Conservation (phyloP, 306 rosid genomes). For the Rosa multiflora region DNA sequence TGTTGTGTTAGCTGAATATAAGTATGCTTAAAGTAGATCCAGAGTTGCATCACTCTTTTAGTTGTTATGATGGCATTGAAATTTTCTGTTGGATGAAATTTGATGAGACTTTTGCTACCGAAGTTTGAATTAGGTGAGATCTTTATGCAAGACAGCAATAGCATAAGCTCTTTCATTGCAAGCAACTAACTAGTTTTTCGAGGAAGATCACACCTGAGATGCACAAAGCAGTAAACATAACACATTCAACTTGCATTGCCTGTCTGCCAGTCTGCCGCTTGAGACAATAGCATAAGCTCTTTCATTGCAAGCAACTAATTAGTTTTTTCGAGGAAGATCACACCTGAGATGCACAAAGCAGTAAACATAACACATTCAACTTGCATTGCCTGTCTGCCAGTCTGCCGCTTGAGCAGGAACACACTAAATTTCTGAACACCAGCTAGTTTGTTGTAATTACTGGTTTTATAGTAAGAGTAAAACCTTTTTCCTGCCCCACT, state of each 20-base stretch:
- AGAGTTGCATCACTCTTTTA: background rate
- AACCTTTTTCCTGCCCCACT: too few species aligned
- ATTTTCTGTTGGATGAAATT: background rate
- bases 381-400: background rate
- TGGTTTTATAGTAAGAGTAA: background rate
- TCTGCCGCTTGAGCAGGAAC: background rate
- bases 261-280: too few species aligned
- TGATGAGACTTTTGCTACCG: background rate
- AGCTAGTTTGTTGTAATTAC: background rate
- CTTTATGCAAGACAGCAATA: conserved; percentile 5
- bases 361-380: background rate
- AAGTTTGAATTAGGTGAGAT: background rate
- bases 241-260: background rate
- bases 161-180: background rate
- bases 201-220: background rate
- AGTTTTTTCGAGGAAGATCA: background rate
- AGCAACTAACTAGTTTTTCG: background rate
- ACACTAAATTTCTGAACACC: background rate
- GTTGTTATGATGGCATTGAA: background rate
- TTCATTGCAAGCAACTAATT: background rate
- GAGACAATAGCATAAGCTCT: background rate
- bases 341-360: background rate
- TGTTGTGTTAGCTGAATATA: background rate
- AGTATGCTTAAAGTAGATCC: background rate
- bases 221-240: background rate